Base-by-base conservation (phyloP, 352 stramenopile genomes). In the Phytophthora niederhauseri region DNA sequence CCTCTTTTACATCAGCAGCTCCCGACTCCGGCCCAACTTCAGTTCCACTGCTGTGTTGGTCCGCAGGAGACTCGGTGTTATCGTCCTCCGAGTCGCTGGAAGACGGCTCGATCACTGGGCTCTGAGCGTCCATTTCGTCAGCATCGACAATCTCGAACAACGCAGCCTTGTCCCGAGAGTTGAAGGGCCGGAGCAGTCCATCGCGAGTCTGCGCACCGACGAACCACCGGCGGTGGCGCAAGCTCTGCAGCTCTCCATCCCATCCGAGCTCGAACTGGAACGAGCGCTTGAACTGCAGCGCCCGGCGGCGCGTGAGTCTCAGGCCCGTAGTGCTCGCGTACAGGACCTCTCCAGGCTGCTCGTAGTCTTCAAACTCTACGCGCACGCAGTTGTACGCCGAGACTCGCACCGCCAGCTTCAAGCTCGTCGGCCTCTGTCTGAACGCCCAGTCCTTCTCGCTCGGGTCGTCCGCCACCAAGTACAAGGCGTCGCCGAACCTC, bases 201-300 rank as follows among this genome's bases (percentile, higher is more conserved):
- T 93, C 80, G 2, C 81, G 84, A 30, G 76, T 90, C 68, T 89
- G 83, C 4, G 79, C 81, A 45, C 85, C 85, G 26, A 93, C 64
- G 57, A 90, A 91, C 85, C 85, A 93, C 6, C 84, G 78, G 5
- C 83, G 80, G 45, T 90, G 73, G 14, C 85, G 78, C 0, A 85
- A 73, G 57, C 83, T 91, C 66, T 91, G 82, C n/a, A 93, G 67
- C 74, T 91, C 82, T 52, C 82, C 81, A 34, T 86, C 75, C 80
- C 80, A 91, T n/a, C 73, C 70, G 20, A 82, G 74, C 55, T 93
- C 82, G 46, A 93, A 93, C 50, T 83, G 76, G 62, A 93, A 93
- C 55, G 76, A 70, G 49, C 76, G 78, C 61, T 88, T 85, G 20
- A 84, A 81, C 54, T 91, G 85, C 75, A 83, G 84, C 49, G 80